Base-by-base conservation (phyloP, 176 grass and related monocot genomes). In the Chrysopogon serrulatus region DNA sequence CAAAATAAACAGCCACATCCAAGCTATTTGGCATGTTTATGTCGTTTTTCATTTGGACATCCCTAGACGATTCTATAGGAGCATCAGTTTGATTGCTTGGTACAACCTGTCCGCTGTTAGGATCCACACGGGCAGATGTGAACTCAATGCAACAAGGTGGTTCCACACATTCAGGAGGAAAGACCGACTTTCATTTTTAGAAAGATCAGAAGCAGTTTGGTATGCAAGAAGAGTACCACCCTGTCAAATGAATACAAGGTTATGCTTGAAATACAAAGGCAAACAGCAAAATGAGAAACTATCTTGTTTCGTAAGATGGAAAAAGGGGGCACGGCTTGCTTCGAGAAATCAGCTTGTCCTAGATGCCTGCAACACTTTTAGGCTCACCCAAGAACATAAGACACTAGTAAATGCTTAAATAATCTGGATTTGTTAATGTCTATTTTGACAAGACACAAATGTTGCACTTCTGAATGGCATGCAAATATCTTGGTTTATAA, bases 341-440 rank as follows among this genome's bases (percentile, higher is more conserved):
- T 63, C 80, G 80, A 79, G 81, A 91, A 78, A 91, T 77, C 32
- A 95, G 83, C 48, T 87, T 85, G 15, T 92, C 76, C 65, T 92
- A 83, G 86, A 96, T 95, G 83, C 66, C n/a, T n/a, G n/a, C n/a
- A n/a, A n/a, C n/a, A n/a, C n/a, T n/a, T n/a, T 88, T 26, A 91
- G n/a, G n/a, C n/a, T n/a, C n/a, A n/a, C n/a, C n/a, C 82, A 95
- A 87, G 78, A 96, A 92, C 94, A 96, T 92, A 23, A 91, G 83
- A 75, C 94, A 96, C 43, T 93, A 90, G 80, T 88, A 96, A 41
- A 92, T 92, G 83, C 92, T 98, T 73, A 91, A 31, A 76, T 81
- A 95, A 86, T 98, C 92, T 18, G 90, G 95, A 77, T 92, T 64
- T 66, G 87, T 82, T 48, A 85, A 80, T 31, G 78, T 77, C 82